phyloP scores from a whole-genome alignment of 345 rosid species.

The Pistacia vera region DNA sequence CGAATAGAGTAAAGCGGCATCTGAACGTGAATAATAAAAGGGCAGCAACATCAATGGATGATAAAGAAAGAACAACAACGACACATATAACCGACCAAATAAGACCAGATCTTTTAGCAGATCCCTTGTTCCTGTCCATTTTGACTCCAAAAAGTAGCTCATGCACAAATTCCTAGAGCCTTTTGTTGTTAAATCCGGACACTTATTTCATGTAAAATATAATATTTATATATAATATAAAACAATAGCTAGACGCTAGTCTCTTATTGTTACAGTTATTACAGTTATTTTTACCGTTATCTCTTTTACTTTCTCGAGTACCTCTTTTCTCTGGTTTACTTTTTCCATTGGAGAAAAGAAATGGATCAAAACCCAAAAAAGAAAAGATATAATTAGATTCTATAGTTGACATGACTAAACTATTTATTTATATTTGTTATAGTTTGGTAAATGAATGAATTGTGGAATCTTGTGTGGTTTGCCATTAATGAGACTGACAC shows the following conservation, averaged over 20 bases:
- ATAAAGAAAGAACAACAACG: slow-evolving; percentile 19
- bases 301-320: background rate
- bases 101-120: slow-evolving; percentile 40
- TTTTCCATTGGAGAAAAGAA: background rate
- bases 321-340: background rate
- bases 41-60: slow-evolving; percentile 47
- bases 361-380: background rate
- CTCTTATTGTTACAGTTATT: slow-evolving; percentile 34
- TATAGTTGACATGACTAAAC: slow-evolving; percentile 33
- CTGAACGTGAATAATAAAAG: slow-evolving; percentile 33
- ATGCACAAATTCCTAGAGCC: slow-evolving; percentile 38
- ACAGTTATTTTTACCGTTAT: slow-evolving; percentile 28
- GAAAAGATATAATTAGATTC: too few relatives aligned
- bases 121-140: slow-evolving; percentile 42
- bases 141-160: slow-evolving; percentile 32
- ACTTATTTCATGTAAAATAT: slow-evolving; percentile 3
- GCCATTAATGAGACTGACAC: slow-evolving; percentile 19
- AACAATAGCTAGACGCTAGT: background rate
- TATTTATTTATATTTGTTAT: slow-evolving; percentile 9
- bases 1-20: slow-evolving; percentile 23
- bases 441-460: background rate
- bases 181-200: slow-evolving; percentile 15
- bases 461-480: slow-evolving; percentile 34
- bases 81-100: slow-evolving; percentile 39
- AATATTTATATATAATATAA: too few relatives aligned